These are phyloP conservation scores for Coemansia sp. DNA, from an alignment of 192 early-diverging fungal genomes.

Conservation along the genomic window DNA sequence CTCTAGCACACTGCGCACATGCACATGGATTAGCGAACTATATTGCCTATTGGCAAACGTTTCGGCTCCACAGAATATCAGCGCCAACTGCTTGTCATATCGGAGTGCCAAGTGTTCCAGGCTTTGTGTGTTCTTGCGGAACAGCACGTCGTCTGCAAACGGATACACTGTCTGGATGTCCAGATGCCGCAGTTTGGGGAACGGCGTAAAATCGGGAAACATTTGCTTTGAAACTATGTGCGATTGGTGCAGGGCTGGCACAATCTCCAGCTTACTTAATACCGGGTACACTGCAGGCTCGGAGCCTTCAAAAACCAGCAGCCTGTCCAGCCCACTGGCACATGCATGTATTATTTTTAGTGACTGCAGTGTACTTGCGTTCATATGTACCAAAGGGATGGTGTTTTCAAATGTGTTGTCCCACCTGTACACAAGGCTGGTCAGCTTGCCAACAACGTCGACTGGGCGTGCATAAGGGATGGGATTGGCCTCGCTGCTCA, in stretches of 20 bases:
- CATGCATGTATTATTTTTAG: conserved; percentile 3
- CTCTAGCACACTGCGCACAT: not conserved
- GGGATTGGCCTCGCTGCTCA: not conserved
- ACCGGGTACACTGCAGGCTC: not conserved
- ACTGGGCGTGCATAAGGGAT: conserved; percentile 1
- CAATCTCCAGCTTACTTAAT: not conserved
- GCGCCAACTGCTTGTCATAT: conserved; percentile 7
- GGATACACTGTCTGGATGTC: conserved; percentile 13
- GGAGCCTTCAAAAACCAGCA: not conserved
- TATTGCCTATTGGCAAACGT: conserved; percentile 5
- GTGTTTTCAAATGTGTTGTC: not conserved
- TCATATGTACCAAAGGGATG: not conserved
- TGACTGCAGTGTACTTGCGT: not conserved
- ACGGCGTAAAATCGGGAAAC: conserved; percentile 1
- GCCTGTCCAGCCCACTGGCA: not conserved
- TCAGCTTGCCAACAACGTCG: not conserved
- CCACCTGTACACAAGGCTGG: conserved; percentile 9
- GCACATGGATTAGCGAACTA: not conserved
- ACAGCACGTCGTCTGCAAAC: conserved; percentile 16
- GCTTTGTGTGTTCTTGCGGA: conserved; percentile 3
- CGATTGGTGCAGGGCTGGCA: not conserved
- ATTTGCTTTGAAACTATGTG: not conserved
- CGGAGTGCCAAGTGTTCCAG: conserved; percentile 6
- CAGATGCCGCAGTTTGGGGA: conserved; percentile 6
- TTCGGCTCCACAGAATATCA: conserved; percentile 6